Evolutionary conservation across 225 moss, liverwort and hornwort species (phyloP).

Genomic region (Thuidium tamariscinum): DNA sequence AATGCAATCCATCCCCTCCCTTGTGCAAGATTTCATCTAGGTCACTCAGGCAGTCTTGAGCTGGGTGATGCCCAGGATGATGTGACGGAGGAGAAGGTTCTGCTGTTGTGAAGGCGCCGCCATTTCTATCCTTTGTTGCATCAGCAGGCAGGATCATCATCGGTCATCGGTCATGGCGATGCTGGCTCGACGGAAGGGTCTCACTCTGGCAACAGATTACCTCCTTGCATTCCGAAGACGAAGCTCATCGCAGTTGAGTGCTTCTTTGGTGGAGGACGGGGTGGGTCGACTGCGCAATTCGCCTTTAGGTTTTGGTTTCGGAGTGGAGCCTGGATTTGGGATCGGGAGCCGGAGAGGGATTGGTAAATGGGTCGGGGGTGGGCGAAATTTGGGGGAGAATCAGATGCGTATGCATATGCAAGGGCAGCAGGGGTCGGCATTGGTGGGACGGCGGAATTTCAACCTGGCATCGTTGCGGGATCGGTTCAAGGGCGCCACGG

Average conservation of each 20-base stretch:
- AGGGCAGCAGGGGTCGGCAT: slow-evolving; percentile 1
- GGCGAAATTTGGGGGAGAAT: not conserved
- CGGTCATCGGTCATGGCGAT: slow-evolving; percentile 16
- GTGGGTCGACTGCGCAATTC: not conserved
- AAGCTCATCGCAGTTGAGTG: not conserved
- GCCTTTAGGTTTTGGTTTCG: not conserved
- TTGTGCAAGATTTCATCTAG: not conserved
- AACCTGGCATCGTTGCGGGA: slow-evolving; percentile 22
- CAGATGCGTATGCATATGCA: not conserved
- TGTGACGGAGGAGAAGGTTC: not conserved
- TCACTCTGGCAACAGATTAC: slow-evolving; percentile 27
- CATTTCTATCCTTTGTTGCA: not conserved
- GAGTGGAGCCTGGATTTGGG: not conserved
- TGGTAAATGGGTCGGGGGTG: slow-evolving; percentile 4
- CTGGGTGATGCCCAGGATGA: not conserved
- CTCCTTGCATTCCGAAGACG: slow-evolving; percentile 1
- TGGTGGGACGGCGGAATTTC: slow-evolving; percentile 21
- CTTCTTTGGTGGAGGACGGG: not conserved
- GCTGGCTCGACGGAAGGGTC: slow-evolving; percentile 31
- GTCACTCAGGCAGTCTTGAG: not conserved
- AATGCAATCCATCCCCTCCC: not conserved
- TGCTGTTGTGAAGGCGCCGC: not conserved
- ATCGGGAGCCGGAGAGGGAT: slow-evolving; percentile 11
- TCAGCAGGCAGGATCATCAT: not conserved
- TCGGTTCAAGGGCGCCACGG: slow-evolving; percentile 15